A percentile compares a stretch with the other conserved stretches of the same genome.
phyloP scores from a whole-genome alignment of 2,329 filamentous ascomycete genomes.

The Reticulascus tulasneorum region DNA sequence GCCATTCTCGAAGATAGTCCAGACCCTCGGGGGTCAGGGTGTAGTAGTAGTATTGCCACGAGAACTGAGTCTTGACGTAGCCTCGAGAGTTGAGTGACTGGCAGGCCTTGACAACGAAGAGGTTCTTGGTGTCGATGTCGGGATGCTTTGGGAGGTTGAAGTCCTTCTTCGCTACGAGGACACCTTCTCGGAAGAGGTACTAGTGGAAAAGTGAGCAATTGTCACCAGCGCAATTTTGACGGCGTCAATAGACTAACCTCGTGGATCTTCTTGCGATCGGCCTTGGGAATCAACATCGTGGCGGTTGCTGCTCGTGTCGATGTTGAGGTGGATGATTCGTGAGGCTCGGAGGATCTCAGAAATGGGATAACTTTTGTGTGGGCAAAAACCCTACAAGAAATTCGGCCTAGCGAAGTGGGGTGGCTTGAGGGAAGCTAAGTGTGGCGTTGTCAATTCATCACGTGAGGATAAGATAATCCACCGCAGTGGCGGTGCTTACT shows the following conservation, averaged over 20 bases:
- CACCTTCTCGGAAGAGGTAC: slow-evolving; percentile 94
- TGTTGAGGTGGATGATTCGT: slow-evolving; percentile 42
- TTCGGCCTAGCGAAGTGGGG: no score
- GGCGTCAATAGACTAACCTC: slow-evolving; percentile 46
- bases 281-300: slow-evolving; percentile 98
- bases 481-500: no score
- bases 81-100: slow-evolving; percentile 98
- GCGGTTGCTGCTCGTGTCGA: slow-evolving; percentile 48
- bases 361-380: slow-evolving; percentile 43
- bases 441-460: no score
- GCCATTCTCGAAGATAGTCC: slow-evolving; percentile 99
- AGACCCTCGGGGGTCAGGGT: slow-evolving; percentile 99
- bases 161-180: slow-evolving; percentile 98
- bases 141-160: slow-evolving; percentile 96
- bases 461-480: no score
- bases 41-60: slow-evolving; percentile 99
- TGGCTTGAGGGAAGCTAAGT: no score
- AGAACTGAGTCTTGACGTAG: slow-evolving; percentile 99
- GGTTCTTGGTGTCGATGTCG: slow-evolving; percentile 99
- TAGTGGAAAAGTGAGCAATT: slow-evolving; percentile 32
- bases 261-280: slow-evolving; percentile 99
- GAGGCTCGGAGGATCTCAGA: slow-evolving; percentile 32
- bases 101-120: slow-evolving; percentile 97
- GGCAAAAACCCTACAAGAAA: slow-evolving; percentile 37
- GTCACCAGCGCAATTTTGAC: slow-evolving; percentile 2